Evolutionary conservation across 371 early-diverging fungal genomes (phyloP), one percentile per base, ranked within the genome.

Genomic region (Smittium mucronatum): DNA sequence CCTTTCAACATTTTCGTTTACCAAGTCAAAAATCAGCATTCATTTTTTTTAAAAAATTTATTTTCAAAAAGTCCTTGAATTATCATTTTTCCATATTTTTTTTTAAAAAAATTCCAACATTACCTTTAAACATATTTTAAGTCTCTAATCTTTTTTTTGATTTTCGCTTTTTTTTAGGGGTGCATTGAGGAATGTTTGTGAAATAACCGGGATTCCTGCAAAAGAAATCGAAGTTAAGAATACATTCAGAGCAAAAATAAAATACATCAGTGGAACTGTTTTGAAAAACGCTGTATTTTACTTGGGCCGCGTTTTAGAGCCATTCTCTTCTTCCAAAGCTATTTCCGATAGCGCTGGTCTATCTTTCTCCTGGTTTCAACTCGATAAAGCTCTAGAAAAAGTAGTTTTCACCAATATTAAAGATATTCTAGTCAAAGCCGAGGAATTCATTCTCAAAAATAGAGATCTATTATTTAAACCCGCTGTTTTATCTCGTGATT

Each of bases 261-360:
- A 85, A 80, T 92, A 92, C 76, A 83, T 92, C 30, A 87, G 89
- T 58, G 89, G 88, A 57, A 88, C 86, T 66, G 82, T 83, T 86
- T 88, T 90, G 31, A 93, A 93, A 78, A 83, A 85, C 77, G 90
- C 89, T 31, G 84, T 88, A 63, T 91, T 88, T 71, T 84, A 84
- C 69, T 79, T 93, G 63, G 93, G 89, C 16, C 89, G 86, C 64
- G 76, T 88, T 64, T 70, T 81, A 16, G 86, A 86, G 66, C 77
- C 83, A 66, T 81, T 80, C 65, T 85, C 85, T 66, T 78, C 87
- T 61, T 77, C 82, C 57, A 82, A 87, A 35, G 83, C 83, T 58
- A 65, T 65, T 57, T 69, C 70, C 47, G 75, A 75, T 36, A 85
- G 89, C 28, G 86, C 86, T 57, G 91, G 91, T 16, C 76, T 90